Conservation (phyloP, 108 stramenopile species). For the Cyclotella atomus region DNA sequence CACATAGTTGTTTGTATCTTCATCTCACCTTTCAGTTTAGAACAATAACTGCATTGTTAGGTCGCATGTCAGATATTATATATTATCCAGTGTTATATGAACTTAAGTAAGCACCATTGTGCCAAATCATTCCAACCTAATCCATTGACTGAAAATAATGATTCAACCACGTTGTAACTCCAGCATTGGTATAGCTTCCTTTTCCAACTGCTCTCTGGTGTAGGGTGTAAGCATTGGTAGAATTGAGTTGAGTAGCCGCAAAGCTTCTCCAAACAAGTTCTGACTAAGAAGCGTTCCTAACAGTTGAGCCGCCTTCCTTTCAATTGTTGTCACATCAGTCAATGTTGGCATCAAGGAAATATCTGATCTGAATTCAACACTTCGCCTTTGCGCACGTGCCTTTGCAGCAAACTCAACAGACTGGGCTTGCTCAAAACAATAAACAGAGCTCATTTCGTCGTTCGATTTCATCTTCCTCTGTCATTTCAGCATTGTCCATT, state of each 20-base stretch:
- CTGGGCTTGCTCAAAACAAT: constrained; percentile 45
- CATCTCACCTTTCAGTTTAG: no score
- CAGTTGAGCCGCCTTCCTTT: constrained; percentile 27
- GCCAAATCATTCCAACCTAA: no score
- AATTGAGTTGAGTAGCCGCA: neutral
- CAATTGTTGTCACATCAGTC: neutral
- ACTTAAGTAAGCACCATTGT: no score
- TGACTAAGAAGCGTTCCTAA: constrained; percentile 29
- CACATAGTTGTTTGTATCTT: no score
- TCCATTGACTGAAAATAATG: no score
- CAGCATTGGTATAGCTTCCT: constrained; percentile 1
- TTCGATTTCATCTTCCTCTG: constrained; percentile 22
- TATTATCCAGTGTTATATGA: no score
- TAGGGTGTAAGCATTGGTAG: constrained; percentile 9
- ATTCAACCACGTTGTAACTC: no score
- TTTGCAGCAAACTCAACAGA: constrained; percentile 26
- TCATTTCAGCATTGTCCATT: constrained; percentile 46
- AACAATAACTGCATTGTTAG: no score
- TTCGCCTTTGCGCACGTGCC: constrained; percentile 37
- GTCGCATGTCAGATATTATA: no score
- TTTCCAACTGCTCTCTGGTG: constrained; percentile 13
- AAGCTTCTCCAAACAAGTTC: constrained; percentile 13
- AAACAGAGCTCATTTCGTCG: constrained; percentile 19
- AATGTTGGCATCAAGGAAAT: neutral
- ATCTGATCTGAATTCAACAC: constrained; percentile 31